Percentiles rank a stretch among this genome's conserved stretches.
phyloP scores from a whole-genome alignment of 345 rosid genomes.

The Firmiana major region DNA sequence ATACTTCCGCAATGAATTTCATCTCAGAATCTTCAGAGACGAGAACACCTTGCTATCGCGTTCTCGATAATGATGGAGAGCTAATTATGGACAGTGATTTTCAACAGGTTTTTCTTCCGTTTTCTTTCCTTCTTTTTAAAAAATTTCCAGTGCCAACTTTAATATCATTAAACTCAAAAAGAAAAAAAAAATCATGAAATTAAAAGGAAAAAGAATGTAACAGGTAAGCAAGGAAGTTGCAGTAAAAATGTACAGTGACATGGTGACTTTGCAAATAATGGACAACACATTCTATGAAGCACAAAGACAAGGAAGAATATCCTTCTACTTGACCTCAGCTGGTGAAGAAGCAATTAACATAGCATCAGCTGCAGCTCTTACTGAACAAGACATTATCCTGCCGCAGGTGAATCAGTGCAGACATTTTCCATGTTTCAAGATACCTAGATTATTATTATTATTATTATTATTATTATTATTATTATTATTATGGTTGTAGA shows the following conservation, averaged over 20 bases:
- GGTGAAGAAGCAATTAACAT: slow-evolving; percentile 62
- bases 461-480: too few relatives aligned
- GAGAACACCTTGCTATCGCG: slow-evolving; percentile 62
- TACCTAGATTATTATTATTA: too few relatives aligned
- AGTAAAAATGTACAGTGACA: slow-evolving; percentile 38
- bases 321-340: slow-evolving; percentile 48
- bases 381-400: slow-evolving; percentile 38
- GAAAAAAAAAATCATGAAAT: neutral
- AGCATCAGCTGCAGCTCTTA: slow-evolving; percentile 57
- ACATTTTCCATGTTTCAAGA: too few relatives aligned
- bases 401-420: slow-evolving; percentile 33
- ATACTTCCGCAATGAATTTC: slow-evolving; percentile 47
- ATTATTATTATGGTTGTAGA: neutral
- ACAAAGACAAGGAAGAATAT: slow-evolving; percentile 58
- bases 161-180: neutral
- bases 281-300: slow-evolving; percentile 47
- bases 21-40: slow-evolving; percentile 39
- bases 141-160: neutral
- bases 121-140: neutral
- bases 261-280: slow-evolving; percentile 53
- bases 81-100: slow-evolving; percentile 13
- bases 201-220: neutral
- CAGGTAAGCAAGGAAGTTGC: slow-evolving; percentile 48
- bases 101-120: slow-evolving; percentile 20
- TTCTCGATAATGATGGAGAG: slow-evolving; percentile 40